A percentile compares a stretch with the other conserved stretches of the same genome.
Evolutionary conservation across 805 yeast genomes (phyloP).

Genomic region (Yamadazyma philogaea): DNA sequence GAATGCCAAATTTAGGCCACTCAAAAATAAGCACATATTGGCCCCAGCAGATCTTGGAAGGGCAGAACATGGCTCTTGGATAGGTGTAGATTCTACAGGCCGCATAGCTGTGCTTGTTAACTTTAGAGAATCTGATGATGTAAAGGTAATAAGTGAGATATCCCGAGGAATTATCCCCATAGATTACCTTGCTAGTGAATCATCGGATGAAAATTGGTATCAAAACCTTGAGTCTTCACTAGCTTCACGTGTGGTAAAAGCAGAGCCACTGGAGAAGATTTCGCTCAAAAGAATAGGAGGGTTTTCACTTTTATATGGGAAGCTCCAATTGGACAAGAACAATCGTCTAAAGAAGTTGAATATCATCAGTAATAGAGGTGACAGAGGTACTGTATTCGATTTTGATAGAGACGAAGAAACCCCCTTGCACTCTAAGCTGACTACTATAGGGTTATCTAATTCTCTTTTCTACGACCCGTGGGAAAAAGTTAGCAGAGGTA

Average conservation of each 20-base stretch:
- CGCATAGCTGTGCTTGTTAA: slow-evolving; percentile 74
- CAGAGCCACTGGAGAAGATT: slow-evolving; percentile 8
- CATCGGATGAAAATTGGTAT: slow-evolving; percentile 46
- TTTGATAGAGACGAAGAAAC: neutral
- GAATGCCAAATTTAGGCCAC: slow-evolving; percentile 38
- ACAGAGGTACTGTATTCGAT: slow-evolving; percentile 31
- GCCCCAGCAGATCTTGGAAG: slow-evolving; percentile 76
- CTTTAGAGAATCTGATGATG: slow-evolving; percentile 48
- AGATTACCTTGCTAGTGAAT: slow-evolving; percentile 37
- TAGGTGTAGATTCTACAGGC: slow-evolving; percentile 62
- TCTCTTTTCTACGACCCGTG: slow-evolving; percentile 68
- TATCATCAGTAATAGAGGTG: slow-evolving; percentile 51
- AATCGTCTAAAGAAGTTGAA: slow-evolving; percentile 34
- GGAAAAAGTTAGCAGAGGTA: slow-evolving; percentile 66
- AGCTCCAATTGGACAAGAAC: slow-evolving; percentile 25
- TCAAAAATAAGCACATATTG: slow-evolving; percentile 42
- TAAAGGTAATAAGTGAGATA: slow-evolving; percentile 29
- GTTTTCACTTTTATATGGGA: slow-evolving; percentile 59
- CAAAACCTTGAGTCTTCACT: slow-evolving; percentile 20
- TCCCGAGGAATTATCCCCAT: slow-evolving; percentile 55
- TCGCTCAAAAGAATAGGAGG: slow-evolving; percentile 50
- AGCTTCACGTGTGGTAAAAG: slow-evolving; percentile 10
- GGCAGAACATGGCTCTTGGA: slow-evolving; percentile 86
- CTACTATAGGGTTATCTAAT: slow-evolving; percentile 62
- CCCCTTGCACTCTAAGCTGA: neutral